A percentile compares a stretch with the other conserved stretches of the same genome.
Evolutionary conservation across 2,329 filamentous ascomycete genomes (phyloP).

Genomic region (Neofusicoccum parvum): DNA sequence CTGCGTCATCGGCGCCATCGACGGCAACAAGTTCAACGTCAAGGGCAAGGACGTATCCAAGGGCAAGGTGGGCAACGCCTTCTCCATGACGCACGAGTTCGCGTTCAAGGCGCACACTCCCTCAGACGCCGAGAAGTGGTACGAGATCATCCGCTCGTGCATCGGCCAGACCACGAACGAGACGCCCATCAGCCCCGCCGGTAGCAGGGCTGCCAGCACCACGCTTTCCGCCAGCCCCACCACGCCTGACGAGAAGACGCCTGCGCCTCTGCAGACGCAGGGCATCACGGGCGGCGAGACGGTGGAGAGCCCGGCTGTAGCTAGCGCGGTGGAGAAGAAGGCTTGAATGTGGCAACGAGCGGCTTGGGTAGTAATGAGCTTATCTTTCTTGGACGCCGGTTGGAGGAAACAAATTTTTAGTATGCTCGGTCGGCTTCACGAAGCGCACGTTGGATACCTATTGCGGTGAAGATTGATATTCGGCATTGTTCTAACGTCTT

Average conservation of each 20-base stretch:
- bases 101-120: conserved; percentile 85
- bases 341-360: conserved; percentile 17
- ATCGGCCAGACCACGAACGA: conserved; percentile 55
- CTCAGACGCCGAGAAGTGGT: conserved; percentile 83
- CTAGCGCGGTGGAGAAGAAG: conserved; percentile 32
- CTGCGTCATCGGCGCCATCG: conserved; percentile 72
- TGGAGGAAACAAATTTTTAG: neutral
- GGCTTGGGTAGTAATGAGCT: neutral
- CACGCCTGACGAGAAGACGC: conserved; percentile 22
- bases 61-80: conserved; percentile 74
- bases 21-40: conserved; percentile 84
- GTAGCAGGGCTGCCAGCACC: conserved; percentile 37
- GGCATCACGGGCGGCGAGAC: conserved; percentile 30
- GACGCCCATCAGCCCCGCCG: conserved; percentile 34
- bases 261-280: conserved; percentile 37
- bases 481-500: neutral
- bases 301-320: conserved; percentile 20
- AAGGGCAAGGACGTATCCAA: conserved; percentile 92
- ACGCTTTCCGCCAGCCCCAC: conserved; percentile 24
- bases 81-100: conserved; percentile 78
- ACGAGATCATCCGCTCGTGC: conserved; percentile 66
- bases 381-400: neutral
- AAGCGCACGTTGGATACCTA: neutral
- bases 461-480: neutral
- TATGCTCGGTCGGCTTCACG: neutral